These are phyloP conservation scores for Protoeuglena noctilucae DNA, from an alignment of 139 green algal species.

Conservation along the genomic window DNA sequence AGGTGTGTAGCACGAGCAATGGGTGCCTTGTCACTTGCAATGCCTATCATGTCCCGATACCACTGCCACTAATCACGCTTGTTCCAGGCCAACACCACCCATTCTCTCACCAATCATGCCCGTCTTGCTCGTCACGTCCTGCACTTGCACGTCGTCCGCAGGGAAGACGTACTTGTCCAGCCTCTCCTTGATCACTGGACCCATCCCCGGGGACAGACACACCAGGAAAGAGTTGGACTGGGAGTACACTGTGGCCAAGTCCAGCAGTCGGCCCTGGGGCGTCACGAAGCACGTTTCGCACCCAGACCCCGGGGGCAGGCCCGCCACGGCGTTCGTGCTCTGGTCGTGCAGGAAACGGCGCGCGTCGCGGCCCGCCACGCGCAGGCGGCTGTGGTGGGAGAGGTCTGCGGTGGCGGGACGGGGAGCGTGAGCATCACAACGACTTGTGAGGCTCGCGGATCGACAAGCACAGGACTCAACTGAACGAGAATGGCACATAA, in stretches of 20 bases:
- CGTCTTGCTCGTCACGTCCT: too few relatives aligned
- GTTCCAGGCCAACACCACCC: too few relatives aligned
- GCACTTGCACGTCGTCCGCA: constrained; percentile 36
- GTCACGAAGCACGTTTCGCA: constrained; percentile 31
- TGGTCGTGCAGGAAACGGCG: constrained; percentile 53
- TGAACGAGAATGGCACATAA: neutral
- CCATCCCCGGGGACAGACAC: constrained; percentile 27
- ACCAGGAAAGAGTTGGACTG: constrained; percentile 33
- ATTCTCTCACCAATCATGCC: too few relatives aligned
- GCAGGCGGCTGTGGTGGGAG: constrained; percentile 56
- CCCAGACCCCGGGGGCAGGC: neutral
- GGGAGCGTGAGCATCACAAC: too few relatives aligned
- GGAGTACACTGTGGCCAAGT: constrained; percentile 34
- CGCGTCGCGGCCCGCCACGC: constrained; percentile 29
- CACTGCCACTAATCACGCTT: too few relatives aligned
- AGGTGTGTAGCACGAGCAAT: too few relatives aligned
- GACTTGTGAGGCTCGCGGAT: too few relatives aligned
- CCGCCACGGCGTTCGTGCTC: constrained; percentile 25
- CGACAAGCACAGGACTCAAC: too few relatives aligned
- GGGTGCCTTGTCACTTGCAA: too few relatives aligned
- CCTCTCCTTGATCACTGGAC: constrained; percentile 23
- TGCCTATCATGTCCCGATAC: too few relatives aligned
- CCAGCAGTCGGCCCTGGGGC: constrained; percentile 34
- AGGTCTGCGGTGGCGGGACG: too few relatives aligned
- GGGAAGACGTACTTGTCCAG: constrained; percentile 63